phyloP scores from a whole-genome alignment of 179 eudicot genomes.

The Silene coronaria region DNA sequence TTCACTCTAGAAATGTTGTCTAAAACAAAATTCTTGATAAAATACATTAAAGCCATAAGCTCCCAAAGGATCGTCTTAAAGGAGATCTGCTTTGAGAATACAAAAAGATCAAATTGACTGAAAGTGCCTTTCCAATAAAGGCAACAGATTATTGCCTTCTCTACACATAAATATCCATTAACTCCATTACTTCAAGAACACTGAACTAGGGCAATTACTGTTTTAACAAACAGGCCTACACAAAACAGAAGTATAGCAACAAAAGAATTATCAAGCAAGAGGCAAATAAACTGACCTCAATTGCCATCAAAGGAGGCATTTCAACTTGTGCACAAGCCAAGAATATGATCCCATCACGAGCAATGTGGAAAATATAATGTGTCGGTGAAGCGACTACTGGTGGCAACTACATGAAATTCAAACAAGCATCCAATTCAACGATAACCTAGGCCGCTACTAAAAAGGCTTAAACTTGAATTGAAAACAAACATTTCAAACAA shows the following conservation, averaged over 20 bases:
- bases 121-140: background rate
- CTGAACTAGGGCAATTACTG: background rate
- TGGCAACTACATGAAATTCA: constrained; percentile 40
- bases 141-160: background rate
- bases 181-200: background rate
- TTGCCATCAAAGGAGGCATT: constrained; percentile 98
- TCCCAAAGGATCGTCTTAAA: too few species aligned
- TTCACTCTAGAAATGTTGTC: too few species aligned
- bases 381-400: constrained; percentile 95
- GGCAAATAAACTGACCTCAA: constrained; percentile 53
- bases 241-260: background rate
- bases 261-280: background rate
- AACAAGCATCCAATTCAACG: constrained; percentile 15
- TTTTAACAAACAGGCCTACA: background rate
- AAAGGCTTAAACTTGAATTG: background rate
- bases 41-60: too few species aligned
- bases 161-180: constrained; percentile 8
- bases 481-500: background rate
- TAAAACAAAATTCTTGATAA: too few species aligned
- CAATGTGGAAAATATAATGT: constrained; percentile 86
- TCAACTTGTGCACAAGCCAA: constrained; percentile 94
- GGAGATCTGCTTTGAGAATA: too few species aligned
- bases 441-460: background rate
- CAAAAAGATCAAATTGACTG: background rate
- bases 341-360: constrained; percentile 83